Conservation (phyloP, 1,139 yeast genomes). For the Yamadazyma friedrichii region DNA sequence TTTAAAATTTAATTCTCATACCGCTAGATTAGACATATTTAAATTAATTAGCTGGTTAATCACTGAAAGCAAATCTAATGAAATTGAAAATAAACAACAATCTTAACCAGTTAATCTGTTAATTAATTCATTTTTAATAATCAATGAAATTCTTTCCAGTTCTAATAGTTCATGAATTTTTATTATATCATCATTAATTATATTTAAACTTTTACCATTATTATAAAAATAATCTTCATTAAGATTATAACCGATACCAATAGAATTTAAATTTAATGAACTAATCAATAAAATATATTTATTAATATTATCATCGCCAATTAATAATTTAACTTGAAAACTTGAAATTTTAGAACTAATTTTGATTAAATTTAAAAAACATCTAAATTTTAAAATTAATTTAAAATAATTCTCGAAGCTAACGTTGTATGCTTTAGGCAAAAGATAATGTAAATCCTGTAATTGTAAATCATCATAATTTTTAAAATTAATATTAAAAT, state of each 20-base stretch:
- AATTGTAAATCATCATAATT: slow-evolving; percentile 4
- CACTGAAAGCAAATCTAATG: neutral
- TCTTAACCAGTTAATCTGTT: slow-evolving; percentile 4
- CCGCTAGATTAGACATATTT: slow-evolving; percentile 28
- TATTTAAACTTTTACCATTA: neutral
- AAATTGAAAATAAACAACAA: neutral
- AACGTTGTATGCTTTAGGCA: slow-evolving; percentile 4
- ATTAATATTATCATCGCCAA: slow-evolving; percentile 10
- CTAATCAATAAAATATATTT: slow-evolving; percentile 13
- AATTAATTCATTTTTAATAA: slow-evolving; percentile 7
- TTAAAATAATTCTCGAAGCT: slow-evolving; percentile 11
- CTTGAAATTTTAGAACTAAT: slow-evolving; percentile 13
- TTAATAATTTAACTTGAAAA: slow-evolving; percentile 6
- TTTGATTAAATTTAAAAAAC: slow-evolving; percentile 15
- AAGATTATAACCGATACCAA: slow-evolving; percentile 16
- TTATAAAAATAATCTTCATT: slow-evolving; percentile 12
- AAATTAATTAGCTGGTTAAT: slow-evolving; percentile 12
- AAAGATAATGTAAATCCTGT: slow-evolving; percentile 3
- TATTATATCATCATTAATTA: neutral
- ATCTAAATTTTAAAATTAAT: slow-evolving; percentile 12
- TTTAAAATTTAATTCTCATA: slow-evolving; percentile 29
- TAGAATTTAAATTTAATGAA: slow-evolving; percentile 9
- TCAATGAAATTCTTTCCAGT: slow-evolving; percentile 7
- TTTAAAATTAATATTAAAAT: slow-evolving; percentile 5
- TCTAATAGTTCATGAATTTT: slow-evolving; percentile 6